Evolutionary conservation across 116 monocot genomes (phyloP), one percentile per base, ranked within the genome.

Genomic region (Cymodocea nodosa): DNA sequence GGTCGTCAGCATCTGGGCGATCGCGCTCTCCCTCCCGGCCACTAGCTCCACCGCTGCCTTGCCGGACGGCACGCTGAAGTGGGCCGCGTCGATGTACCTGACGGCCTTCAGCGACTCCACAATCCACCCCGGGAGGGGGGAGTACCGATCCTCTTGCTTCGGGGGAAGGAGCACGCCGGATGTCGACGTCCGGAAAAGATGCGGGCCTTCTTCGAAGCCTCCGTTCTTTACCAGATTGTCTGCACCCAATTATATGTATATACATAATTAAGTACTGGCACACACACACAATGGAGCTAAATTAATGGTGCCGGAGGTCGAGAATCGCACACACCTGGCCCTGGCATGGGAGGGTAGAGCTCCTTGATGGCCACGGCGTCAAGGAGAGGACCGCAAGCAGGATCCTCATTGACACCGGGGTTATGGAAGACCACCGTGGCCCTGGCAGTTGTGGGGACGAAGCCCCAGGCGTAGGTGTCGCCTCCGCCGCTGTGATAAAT

Each of bases 41-140:
- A 91, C 81, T 2, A 97, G 85, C 76, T 97, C 97, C 3, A 97
- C 75, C 4, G 97, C 97, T 11, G 63, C 82, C 30, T 68, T 51
- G 17, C 86, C 91, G 0, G 54, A 72, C 0, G 97, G 91, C 0
- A 97, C 77, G 0, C 64, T 65, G 79, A 88, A 91, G 61, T 91
- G 91, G 15, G 76, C 67, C 0, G 81, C 68, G 76, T 97, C 86
- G n/a, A 97, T 59, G 74, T 84, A 88, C 25, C 71, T 76, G 10
- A 91, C 82, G 15, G 97, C 92, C 57, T 91, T 97, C 35, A 97
- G 87, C 61, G 97, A 97, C 57, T 97, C 91, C 20, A 97, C 80
- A 75, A 91, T 88, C 97, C 97, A 97, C 6, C 97, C 97, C 0
- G 91, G 85, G 17, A 97, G 85, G 3, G 97, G 85, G 5, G 91